phyloP scores from a whole-genome alignment of 108 stramenopile genomes.

The Pseudonitzschia multistriata region DNA sequence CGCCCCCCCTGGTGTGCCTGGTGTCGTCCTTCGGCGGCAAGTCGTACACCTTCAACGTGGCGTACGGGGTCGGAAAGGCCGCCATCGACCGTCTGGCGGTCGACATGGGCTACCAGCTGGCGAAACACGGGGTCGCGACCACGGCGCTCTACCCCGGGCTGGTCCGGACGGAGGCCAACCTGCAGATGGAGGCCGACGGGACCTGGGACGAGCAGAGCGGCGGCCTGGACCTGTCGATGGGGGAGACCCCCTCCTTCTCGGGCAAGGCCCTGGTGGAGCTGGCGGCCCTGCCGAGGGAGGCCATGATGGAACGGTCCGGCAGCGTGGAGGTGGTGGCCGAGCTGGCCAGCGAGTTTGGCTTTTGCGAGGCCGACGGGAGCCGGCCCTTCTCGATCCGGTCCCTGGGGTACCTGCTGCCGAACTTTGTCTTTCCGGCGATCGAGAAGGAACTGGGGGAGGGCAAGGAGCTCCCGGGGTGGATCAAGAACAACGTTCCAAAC shows the following conservation, averaged over 20 bases:
- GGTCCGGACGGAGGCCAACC: constrained; percentile 78
- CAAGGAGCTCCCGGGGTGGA: constrained; percentile 44
- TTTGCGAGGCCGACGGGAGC: constrained; percentile 71
- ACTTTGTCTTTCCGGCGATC: constrained; percentile 64
- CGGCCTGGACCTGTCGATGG: constrained; percentile 44
- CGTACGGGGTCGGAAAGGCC: constrained; percentile 91
- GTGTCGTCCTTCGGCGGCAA: constrained; percentile 76
- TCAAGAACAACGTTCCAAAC: constrained; percentile 64
- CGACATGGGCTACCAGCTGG: constrained; percentile 79
- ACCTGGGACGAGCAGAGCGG: constrained; percentile 76
- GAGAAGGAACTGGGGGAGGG: constrained; percentile 53
- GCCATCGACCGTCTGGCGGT: constrained; percentile 76
- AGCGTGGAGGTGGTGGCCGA: constrained; percentile 86
- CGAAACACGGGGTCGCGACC: constrained; percentile 57
- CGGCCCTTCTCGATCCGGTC: constrained; percentile 67
- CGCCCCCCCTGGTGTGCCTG: constrained; percentile 63
- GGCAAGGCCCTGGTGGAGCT: constrained; percentile 64
- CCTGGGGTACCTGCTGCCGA: constrained; percentile 60
- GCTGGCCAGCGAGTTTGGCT: constrained; percentile 79
- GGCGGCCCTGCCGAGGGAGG: constrained; percentile 43
- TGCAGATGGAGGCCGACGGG: constrained; percentile 57
- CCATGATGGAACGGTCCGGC: constrained; percentile 58
- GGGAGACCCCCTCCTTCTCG: constrained; percentile 69
- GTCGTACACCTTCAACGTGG: constrained; percentile 86
- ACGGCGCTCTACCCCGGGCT: constrained; percentile 85